Conservation (phyloP, 1,139 yeast species). For the Magnusiomyces sp. region DNA sequence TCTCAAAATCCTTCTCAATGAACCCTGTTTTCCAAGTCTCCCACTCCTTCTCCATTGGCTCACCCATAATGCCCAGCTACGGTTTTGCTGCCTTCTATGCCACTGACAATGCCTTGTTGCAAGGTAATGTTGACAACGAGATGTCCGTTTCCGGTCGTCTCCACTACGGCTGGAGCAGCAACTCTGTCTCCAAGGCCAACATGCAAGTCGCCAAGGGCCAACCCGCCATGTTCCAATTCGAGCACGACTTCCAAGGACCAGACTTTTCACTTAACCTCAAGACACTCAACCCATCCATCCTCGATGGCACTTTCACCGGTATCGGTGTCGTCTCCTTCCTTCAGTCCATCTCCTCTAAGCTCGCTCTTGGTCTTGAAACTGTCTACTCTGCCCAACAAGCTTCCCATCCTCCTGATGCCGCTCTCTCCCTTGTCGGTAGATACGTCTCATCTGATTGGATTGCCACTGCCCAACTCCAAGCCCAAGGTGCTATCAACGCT, state of each 20-base stretch:
- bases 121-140: slow-evolving; percentile 88
- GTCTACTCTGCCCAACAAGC: slow-evolving; percentile 77
- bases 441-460: slow-evolving; percentile 85
- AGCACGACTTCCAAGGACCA: slow-evolving; percentile 87
- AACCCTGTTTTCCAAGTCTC: slow-evolving; percentile 96
- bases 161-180: slow-evolving; percentile 85
- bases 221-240: slow-evolving; percentile 91
- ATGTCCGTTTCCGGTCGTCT: slow-evolving; percentile 78
- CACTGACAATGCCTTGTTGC: slow-evolving; percentile 75
- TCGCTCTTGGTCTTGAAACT: slow-evolving; percentile 88
- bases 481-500: slow-evolving; percentile 81
- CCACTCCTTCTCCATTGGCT: slow-evolving; percentile 87
- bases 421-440: slow-evolving; percentile 85
- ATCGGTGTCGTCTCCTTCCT: slow-evolving; percentile 85
- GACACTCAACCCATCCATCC: slow-evolving; percentile 78
- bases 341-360: slow-evolving; percentile 77
- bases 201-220: slow-evolving; percentile 84
- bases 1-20: slow-evolving; percentile 84
- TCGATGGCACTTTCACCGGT: slow-evolving; percentile 74
- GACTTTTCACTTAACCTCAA: slow-evolving; percentile 87
- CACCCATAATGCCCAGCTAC: slow-evolving; percentile 80
- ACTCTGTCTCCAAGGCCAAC: slow-evolving; percentile 73
- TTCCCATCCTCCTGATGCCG: slow-evolving; percentile 81
- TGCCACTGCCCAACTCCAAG: slow-evolving; percentile 89
- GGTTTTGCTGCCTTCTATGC: slow-evolving; percentile 89